Conservation (phyloP, 306 rosid species). For the Sicyos baderoa region DNA sequence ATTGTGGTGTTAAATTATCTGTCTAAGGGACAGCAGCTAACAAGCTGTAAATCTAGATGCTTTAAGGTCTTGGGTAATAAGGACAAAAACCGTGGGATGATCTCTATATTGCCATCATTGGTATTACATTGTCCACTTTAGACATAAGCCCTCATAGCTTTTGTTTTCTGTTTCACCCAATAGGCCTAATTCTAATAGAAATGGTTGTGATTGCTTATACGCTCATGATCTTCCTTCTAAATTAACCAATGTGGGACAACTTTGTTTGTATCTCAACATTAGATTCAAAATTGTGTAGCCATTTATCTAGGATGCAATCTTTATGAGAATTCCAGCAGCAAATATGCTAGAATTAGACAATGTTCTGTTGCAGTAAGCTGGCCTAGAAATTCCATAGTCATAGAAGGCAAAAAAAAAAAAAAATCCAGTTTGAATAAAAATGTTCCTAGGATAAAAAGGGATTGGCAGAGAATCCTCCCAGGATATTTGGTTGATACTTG, state of each 20-base stretch:
- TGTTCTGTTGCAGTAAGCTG: background rate
- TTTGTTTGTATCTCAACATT: too few relatives aligned
- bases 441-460: background rate
- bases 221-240: too few relatives aligned
- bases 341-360: background rate
- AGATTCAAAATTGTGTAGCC: background rate
- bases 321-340: background rate
- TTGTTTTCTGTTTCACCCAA: too few relatives aligned
- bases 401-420: background rate
- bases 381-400: background rate
- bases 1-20: background rate
- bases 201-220: too few relatives aligned
- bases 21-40: background rate
- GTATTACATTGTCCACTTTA: too few relatives aligned
- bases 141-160: too few relatives aligned
- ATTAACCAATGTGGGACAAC: too few relatives aligned
- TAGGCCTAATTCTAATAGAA: too few relatives aligned
- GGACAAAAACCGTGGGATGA: too few relatives aligned
- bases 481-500: slow-evolving; percentile 9
- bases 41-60: background rate
- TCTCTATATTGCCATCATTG: too few relatives aligned
- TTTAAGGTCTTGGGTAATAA: background rate
- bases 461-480: slow-evolving; percentile 7
- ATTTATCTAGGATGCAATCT: background rate
- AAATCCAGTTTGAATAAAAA: background rate